A percentile compares a stretch with the other conserved stretches of the same genome.
phyloP scores from a whole-genome alignment of 495 filamentous ascomycete species.

The Lasiosphaeria ovina region DNA sequence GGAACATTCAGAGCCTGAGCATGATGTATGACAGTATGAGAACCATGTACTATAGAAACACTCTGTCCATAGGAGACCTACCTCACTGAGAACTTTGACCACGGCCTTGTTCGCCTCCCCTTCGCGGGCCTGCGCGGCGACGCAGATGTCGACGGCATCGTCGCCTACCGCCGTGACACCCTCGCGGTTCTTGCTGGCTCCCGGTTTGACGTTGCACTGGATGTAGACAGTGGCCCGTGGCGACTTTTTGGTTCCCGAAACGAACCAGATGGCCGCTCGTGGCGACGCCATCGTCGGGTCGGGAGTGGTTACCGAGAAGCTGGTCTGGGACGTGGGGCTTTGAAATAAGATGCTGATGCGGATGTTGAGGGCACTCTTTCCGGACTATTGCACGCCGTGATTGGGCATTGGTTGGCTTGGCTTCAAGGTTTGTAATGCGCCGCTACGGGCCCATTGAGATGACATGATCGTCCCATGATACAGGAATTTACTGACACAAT shows the following conservation, averaged over 20 bases:
- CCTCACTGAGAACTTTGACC: constrained; percentile 60
- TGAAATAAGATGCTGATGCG: no score
- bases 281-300: constrained; percentile 5
- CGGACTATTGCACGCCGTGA: no score
- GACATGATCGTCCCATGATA: no score
- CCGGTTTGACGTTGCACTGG: constrained; percentile 63
- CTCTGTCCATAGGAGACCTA: constrained; percentile 27
- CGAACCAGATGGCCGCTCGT: constrained; percentile 28
- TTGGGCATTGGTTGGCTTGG: no score
- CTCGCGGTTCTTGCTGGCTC: constrained; percentile 58
- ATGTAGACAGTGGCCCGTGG: constrained; percentile 42
- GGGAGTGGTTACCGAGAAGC: not conserved
- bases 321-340: no score
- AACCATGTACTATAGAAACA: not conserved
- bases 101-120: constrained; percentile 68
- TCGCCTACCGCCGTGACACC: constrained; percentile 54
- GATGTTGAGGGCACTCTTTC: no score
- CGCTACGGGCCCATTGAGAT: no score
- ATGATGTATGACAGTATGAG: not conserved
- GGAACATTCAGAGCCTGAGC: constrained; percentile 49
- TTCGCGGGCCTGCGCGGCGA: constrained; percentile 60
- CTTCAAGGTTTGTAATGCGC: no score
- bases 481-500: no score
- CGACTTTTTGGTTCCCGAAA: constrained; percentile 34
- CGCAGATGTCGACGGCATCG: constrained; percentile 58